A percentile compares a stretch with the other conserved stretches of the same genome.
Conservation (phyloP, 2,329 filamentous ascomycete genomes). For the Diaporthe longicolla region DNA sequence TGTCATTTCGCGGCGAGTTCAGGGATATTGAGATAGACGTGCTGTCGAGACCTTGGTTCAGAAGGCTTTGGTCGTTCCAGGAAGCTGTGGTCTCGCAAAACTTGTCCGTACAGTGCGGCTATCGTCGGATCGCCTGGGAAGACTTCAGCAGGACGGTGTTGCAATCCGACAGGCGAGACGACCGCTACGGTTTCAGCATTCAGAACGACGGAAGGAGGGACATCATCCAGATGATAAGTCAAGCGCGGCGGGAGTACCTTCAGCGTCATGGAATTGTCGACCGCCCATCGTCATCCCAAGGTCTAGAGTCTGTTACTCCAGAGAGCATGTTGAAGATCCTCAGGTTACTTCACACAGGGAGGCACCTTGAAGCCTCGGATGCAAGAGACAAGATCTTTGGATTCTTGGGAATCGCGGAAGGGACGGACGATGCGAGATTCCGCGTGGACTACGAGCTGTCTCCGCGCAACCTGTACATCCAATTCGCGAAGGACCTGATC, state of each 20-base stretch:
- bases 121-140: conserved; percentile 28
- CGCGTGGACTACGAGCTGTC: background rate
- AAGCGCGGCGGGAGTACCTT: background rate
- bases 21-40: conserved; percentile 25
- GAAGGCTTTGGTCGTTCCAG: conserved; percentile 13
- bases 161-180: background rate
- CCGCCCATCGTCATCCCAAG: no score
- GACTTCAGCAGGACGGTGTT: conserved; percentile 20
- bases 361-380: conserved; percentile 10
- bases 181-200: conserved; percentile 17
- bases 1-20: background rate
- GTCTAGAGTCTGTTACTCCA: no score
- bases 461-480: background rate
- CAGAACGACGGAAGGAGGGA: background rate
- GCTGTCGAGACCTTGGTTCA: conserved; percentile 12
- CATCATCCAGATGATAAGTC: background rate
- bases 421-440: background rate
- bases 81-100: conserved; percentile 4
- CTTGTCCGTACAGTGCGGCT: conserved; percentile 22
- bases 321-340: background rate
- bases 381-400: conserved; percentile 33
- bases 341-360: background rate
- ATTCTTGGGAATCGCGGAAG: conserved; percentile 10
- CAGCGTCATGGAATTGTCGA: rapidly evolving
- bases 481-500: conserved; percentile 17